A percentile compares a stretch with the other conserved stretches of the same genome.
Conservation (phyloP, 345 rosid species). For the Orychophragmus violaceus region DNA sequence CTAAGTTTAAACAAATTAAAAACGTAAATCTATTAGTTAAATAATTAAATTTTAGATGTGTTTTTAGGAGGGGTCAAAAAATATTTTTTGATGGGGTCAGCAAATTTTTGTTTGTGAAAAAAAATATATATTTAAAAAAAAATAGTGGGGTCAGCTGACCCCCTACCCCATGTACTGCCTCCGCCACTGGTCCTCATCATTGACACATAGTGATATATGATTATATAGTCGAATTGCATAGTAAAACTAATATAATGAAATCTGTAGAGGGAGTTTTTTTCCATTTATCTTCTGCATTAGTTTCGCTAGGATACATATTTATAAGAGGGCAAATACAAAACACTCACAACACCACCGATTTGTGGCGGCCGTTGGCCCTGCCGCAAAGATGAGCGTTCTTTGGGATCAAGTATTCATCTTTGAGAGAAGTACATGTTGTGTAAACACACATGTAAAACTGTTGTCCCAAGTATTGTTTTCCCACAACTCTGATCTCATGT, state of each 20-base stretch:
- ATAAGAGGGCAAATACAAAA: neutral
- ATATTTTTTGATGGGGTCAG: too few relatives aligned
- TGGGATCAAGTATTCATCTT: neutral
- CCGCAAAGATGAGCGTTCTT: neutral
- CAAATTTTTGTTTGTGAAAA: too few relatives aligned
- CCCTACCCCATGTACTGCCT: too few relatives aligned
- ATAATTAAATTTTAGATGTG: too few relatives aligned
- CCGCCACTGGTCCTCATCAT: too few relatives aligned
- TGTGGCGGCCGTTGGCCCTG: neutral
- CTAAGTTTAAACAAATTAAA: too few relatives aligned
- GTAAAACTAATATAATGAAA: neutral
- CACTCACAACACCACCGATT: neutral
- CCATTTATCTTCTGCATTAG: neutral
- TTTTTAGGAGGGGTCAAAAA: too few relatives aligned
- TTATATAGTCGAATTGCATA: neutral
- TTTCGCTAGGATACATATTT: neutral
- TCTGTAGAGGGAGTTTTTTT: neutral
- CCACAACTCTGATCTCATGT: conserved; percentile 35
- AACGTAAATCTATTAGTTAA: too few relatives aligned
- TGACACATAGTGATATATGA: neutral
- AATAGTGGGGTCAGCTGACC: too few relatives aligned
- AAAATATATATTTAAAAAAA: too few relatives aligned
- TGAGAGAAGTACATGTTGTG: conserved; percentile 1
- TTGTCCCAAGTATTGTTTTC: conserved; percentile 84
- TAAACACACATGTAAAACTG: conserved; percentile 65